Percentiles rank a stretch among this genome's conserved stretches.
phyloP scores from a whole-genome alignment of 345 rosid species.

The Noccaea bulbosa region DNA sequence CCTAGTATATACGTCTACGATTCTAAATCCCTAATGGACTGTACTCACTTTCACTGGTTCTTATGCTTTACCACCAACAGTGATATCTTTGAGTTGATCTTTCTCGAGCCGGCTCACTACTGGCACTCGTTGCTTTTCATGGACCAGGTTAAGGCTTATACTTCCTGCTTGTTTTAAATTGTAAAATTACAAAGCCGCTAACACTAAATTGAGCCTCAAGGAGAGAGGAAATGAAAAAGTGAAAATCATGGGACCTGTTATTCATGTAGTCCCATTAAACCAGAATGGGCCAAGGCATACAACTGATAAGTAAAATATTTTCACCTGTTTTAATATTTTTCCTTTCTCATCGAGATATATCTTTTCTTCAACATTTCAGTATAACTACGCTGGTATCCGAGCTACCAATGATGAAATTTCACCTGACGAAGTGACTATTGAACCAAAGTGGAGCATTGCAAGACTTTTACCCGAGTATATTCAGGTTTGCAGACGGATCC shows the following conservation, averaged over 20 bases:
- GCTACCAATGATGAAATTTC: constrained; percentile 60
- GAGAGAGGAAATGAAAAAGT: constrained; percentile 6
- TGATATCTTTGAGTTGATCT: constrained; percentile 85
- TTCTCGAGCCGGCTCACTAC: constrained; percentile 78
- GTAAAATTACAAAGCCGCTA: background rate
- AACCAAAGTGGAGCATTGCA: constrained; percentile 87
- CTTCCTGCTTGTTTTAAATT: constrained; percentile 6
- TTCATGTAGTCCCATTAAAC: constrained; percentile 28
- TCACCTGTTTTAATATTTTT: background rate
- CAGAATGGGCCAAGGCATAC: constrained; percentile 4
- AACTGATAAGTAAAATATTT: constrained; percentile 17
- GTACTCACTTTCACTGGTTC: constrained; percentile 26
- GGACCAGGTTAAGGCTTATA: constrained; percentile 72
- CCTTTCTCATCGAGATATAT: constrained; percentile 3
- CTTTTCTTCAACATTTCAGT: constrained; percentile 50
- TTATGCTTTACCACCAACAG: constrained; percentile 50
- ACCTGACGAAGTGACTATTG: constrained; percentile 69
- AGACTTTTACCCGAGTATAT: constrained; percentile 78
- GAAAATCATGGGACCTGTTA: constrained; percentile 23
- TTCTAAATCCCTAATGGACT: constrained; percentile 3
- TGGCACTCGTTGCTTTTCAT: constrained; percentile 95
- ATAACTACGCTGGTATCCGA: constrained; percentile 87
- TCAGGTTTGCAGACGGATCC: constrained; percentile 54
- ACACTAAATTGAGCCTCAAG: constrained; percentile 24
- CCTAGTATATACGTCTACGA: constrained; percentile 5